These are phyloP conservation scores for Wakefieldia striispora DNA, from an alignment of 768 basidiomycete genomes.

Conservation along the genomic window DNA sequence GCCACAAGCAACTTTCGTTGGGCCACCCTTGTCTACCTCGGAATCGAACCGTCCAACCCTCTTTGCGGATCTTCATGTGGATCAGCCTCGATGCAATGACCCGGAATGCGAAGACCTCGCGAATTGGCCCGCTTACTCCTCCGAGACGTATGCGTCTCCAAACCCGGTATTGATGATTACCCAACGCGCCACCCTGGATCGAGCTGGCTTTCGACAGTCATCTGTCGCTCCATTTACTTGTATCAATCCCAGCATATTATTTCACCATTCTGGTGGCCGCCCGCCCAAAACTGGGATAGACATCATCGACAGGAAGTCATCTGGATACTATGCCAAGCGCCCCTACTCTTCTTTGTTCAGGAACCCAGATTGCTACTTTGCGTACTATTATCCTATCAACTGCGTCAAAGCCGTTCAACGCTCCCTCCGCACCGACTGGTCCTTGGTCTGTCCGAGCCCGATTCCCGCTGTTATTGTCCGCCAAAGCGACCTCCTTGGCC, in stretches of 20 bases:
- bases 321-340: conserved; percentile 6
- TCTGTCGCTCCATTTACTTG: not conserved
- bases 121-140: conserved; percentile 1
- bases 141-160: conserved; percentile 6
- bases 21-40: not conserved
- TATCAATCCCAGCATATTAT: not conserved
- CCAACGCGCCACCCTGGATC: conserved; percentile 6
- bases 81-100: not conserved
- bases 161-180: conserved; percentile 15
- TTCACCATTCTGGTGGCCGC: no score
- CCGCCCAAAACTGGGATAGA: conserved; percentile 3
- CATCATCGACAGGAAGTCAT: conserved; percentile 3
- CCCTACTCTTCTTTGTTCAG: not conserved
- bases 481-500: conserved; percentile 13
- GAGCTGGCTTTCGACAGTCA: not conserved
- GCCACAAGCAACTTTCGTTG: no score
- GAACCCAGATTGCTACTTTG: not conserved
- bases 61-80: not conserved
- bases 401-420: conserved; percentile 11
- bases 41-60: not conserved
- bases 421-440: conserved; percentile 6
- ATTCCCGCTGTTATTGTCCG: conserved; percentile 23
- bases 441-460: conserved; percentile 15
- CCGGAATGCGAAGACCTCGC: not conserved
- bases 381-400: conserved; percentile 8